phyloP scores from a whole-genome alignment of 495 filamentous ascomycete species.

The Trichoderma orchidacearum region DNA sequence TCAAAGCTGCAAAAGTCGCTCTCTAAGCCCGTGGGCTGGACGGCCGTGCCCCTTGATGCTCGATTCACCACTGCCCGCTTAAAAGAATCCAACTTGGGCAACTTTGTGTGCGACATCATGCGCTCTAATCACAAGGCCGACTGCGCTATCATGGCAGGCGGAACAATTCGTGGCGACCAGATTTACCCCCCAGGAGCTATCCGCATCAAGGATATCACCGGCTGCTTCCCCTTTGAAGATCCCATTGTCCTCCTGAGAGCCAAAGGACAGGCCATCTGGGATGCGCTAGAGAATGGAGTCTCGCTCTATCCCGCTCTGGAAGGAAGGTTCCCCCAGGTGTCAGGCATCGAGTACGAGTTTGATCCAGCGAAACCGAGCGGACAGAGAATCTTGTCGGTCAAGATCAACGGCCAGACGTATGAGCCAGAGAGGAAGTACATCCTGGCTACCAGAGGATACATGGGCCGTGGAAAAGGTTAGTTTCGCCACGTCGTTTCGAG shows the following conservation, averaged over 20 bases:
- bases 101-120: conserved; percentile 87
- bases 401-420: conserved; percentile 43
- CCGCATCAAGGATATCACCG: conserved; percentile 58
- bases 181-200: conserved; percentile 73
- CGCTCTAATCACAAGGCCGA: conserved; percentile 66
- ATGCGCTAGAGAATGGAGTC: conserved; percentile 72
- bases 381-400: conserved; percentile 46
- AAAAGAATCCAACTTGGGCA: conserved; percentile 70
- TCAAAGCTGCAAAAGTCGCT: conserved; percentile 57
- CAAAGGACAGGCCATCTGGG: conserved; percentile 49
- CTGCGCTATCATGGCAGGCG: conserved; percentile 71
- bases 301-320: conserved; percentile 71
- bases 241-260: conserved; percentile 67
- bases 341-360: conserved; percentile 60
- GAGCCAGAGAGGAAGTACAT: conserved; percentile 47
- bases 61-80: conserved; percentile 71
- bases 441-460: conserved; percentile 69
- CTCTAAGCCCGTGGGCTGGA: conserved; percentile 73
- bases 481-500: not conserved
- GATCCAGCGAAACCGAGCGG: conserved; percentile 44
- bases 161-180: conserved; percentile 83
- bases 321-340: conserved; percentile 63
- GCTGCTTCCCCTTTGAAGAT: conserved; percentile 87
- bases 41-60: conserved; percentile 64
- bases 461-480: conserved; percentile 61